A percentile compares a stretch with the other conserved stretches of the same genome.
These are phyloP conservation scores for Cephalotrichum gorgonifer DNA, from an alignment of 2,329 filamentous ascomycete genomes.

Conservation along the genomic window DNA sequence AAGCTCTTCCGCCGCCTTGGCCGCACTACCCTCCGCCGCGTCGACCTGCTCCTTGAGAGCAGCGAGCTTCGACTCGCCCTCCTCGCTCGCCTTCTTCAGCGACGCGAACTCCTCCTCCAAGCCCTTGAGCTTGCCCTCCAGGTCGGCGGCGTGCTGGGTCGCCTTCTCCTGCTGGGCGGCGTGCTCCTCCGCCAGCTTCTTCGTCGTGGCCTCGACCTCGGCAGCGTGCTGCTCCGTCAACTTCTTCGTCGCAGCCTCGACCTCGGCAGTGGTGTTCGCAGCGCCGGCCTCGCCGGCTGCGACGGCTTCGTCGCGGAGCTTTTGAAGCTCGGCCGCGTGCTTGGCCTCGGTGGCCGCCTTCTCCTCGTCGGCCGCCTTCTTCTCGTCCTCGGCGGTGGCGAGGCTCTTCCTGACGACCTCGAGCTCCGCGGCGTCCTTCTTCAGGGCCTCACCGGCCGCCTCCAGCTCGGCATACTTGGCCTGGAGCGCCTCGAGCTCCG, in stretches of 20 bases:
- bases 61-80: not conserved
- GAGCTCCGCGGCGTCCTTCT: slow-evolving; percentile 16
- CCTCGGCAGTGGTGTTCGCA: slow-evolving; percentile 8
- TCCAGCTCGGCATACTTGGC: slow-evolving; percentile 7
- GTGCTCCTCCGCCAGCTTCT: slow-evolving; percentile 16
- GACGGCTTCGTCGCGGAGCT: not conserved
- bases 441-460: slow-evolving; percentile 1
- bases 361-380: slow-evolving; percentile 17
- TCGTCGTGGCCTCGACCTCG: slow-evolving; percentile 13
- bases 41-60: slow-evolving; percentile 15
- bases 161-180: slow-evolving; percentile 19
- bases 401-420: slow-evolving; percentile 20
- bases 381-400: slow-evolving; percentile 2
- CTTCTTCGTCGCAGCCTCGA: slow-evolving; percentile 14
- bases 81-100: not conserved
- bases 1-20: slow-evolving; percentile 25
- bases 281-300: not conserved
- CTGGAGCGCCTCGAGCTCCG: slow-evolving; percentile 8
- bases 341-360: slow-evolving; percentile 13
- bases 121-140: slow-evolving; percentile 9
- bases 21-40: slow-evolving; percentile 23
- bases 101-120: not conserved
- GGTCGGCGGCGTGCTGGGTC: slow-evolving; percentile 16
- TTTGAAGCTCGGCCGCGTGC: slow-evolving; percentile 9
- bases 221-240: slow-evolving; percentile 13